Conservation (phyloP, 345 rosid species). For the Dipteronia sinensis region DNA sequence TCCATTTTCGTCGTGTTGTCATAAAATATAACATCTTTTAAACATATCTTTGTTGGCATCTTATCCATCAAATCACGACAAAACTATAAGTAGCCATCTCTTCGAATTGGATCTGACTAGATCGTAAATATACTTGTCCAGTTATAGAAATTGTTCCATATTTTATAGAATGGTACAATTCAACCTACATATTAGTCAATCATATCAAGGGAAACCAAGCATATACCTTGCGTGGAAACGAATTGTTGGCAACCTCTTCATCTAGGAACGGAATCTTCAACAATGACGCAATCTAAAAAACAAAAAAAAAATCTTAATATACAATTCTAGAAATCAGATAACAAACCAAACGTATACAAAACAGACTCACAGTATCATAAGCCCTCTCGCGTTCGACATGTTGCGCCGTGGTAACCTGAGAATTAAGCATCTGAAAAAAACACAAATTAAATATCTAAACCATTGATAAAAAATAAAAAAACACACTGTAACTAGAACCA, state of each 20-base stretch:
- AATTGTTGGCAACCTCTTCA: slow-evolving; percentile 67
- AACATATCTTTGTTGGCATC: neutral
- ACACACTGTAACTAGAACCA: neutral
- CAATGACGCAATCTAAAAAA: slow-evolving; percentile 65
- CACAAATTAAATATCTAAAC: neutral
- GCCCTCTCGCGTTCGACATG: slow-evolving; percentile 84
- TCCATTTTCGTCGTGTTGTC: neutral
- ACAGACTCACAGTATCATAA: slow-evolving; percentile 66
- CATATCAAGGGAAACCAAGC: neutral
- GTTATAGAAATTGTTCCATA: neutral
- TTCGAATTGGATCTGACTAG: neutral
- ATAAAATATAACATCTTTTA: neutral
- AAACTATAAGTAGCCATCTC: neutral
- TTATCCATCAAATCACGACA: neutral
- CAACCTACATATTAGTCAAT: neutral
- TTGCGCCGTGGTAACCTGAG: slow-evolving; percentile 74
- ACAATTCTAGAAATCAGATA: neutral
- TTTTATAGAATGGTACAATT: neutral
- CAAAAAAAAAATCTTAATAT: slow-evolving; percentile 15
- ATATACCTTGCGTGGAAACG: slow-evolving; percentile 75
- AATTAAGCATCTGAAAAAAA: slow-evolving; percentile 62
- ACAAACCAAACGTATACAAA: slow-evolving; percentile 9
- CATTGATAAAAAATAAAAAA: neutral
- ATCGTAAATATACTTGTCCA: neutral
- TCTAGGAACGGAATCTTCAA: slow-evolving; percentile 86